These are phyloP conservation scores for Pseudonectria buxi DNA, from an alignment of 2,329 filamentous ascomycete genomes.

Conservation along the genomic window DNA sequence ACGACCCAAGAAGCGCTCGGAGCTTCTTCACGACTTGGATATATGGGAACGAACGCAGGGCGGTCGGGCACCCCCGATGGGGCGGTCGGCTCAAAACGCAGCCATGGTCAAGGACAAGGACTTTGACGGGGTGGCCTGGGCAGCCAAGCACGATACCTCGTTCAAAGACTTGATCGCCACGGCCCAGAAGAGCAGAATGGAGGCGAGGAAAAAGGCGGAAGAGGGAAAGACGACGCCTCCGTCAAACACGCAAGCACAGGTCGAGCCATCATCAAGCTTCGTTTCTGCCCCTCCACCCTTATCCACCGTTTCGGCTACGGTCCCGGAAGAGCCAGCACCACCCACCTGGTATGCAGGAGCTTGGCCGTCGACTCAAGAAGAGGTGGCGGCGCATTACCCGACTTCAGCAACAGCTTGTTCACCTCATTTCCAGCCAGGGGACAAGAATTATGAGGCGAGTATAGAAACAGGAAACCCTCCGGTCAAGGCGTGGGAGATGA, in stretches of 20 bases:
- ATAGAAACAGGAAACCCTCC: too few species aligned
- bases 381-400: too few species aligned
- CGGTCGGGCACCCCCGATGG: conserved; percentile 42
- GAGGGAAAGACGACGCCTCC: conserved; percentile 8
- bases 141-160: conserved; percentile 61
- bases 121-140: conserved; percentile 76
- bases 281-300: too few species aligned
- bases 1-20: conserved; percentile 59
- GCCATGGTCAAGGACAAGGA: conserved; percentile 71
- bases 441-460: too few species aligned
- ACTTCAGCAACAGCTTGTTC: too few species aligned
- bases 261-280: neutral
- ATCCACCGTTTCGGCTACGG: too few species aligned
- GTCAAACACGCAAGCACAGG: neutral
- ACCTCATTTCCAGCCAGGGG: too few species aligned
- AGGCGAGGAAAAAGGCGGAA: conserved; percentile 27
- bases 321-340: too few species aligned
- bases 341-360: too few species aligned
- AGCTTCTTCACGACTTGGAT: conserved; percentile 73
- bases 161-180: conserved; percentile 76
- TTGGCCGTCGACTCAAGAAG: too few species aligned
- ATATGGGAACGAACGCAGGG: conserved; percentile 83
- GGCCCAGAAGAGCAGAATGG: conserved; percentile 54
- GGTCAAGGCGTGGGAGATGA: too few species aligned
- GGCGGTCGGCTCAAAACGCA: conserved; percentile 31